Conservation (phyloP, 2,329 filamentous ascomycete species). For the Shiraia sp. region DNA sequence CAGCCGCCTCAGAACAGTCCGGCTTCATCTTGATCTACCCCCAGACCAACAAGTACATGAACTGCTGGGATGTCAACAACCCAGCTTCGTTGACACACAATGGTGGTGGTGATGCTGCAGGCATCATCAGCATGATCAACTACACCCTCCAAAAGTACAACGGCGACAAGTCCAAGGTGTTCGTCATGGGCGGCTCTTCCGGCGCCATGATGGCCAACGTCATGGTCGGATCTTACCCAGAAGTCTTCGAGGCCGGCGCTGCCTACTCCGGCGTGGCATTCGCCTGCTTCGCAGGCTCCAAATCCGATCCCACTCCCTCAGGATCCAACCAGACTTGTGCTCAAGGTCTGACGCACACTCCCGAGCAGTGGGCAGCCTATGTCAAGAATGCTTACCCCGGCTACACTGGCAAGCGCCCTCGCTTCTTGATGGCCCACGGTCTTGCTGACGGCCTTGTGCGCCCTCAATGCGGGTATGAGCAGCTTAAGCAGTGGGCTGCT, state of each 20-base stretch:
- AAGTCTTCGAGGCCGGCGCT: slow-evolving; percentile 29
- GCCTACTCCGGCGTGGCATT: slow-evolving; percentile 33
- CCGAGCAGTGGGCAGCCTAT: slow-evolving; percentile 12
- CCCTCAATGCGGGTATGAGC: slow-evolving; percentile 21
- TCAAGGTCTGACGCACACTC: slow-evolving; percentile 57
- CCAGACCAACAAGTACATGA: slow-evolving; percentile 52
- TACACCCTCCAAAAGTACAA: slow-evolving; percentile 58
- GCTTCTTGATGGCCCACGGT: slow-evolving; percentile 43
- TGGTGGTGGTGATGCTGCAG: slow-evolving; percentile 59
- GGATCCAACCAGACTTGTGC: slow-evolving; percentile 48
- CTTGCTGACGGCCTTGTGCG: slow-evolving; percentile 33
- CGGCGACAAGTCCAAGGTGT: slow-evolving; percentile 56
- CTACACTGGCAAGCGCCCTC: slow-evolving; percentile 38
- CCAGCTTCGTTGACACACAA: slow-evolving; percentile 58
- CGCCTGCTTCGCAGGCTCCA: slow-evolving; percentile 50
- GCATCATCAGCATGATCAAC: slow-evolving; percentile 62
- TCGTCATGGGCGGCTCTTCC: slow-evolving; percentile 28
- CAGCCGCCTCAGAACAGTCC: slow-evolving; percentile 54
- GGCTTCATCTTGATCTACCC: slow-evolving; percentile 66
- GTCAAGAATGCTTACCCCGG: slow-evolving; percentile 32
- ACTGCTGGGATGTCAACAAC: slow-evolving; percentile 64
- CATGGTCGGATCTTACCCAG: slow-evolving; percentile 32
- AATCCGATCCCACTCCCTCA: slow-evolving; percentile 8
- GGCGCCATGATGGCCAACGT: slow-evolving; percentile 42
- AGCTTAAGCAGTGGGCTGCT: slow-evolving; percentile 23